phyloP scores from a whole-genome alignment of 768 basidiomycete species.

The Coprinellus micaceus region DNA sequence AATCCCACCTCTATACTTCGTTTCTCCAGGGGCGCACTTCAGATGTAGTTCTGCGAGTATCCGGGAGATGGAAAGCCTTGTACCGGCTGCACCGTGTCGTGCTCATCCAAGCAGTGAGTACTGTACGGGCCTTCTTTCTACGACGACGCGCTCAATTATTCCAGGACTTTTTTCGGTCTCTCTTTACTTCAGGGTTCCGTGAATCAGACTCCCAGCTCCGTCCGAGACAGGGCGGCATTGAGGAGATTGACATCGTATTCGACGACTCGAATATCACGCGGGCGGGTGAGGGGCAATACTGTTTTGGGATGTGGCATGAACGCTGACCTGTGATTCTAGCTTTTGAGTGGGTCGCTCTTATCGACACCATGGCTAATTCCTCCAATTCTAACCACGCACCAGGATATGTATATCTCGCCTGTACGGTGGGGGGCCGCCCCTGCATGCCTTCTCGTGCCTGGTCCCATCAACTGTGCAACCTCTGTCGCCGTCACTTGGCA shows the following conservation, averaged over 20 bases:
- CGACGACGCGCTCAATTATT: not conserved
- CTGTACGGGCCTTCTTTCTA: not conserved
- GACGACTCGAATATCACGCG: constrained; percentile 88
- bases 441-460: constrained; percentile 62
- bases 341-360: not conserved
- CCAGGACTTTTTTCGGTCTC: constrained; percentile 83
- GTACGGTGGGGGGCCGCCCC: constrained; percentile 79
- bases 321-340: too few relatives aligned
- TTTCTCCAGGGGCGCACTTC: constrained; percentile 70
- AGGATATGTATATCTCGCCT: constrained; percentile 84
- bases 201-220: constrained; percentile 48
- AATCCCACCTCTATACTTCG: constrained; percentile 72
- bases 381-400: constrained; percentile 7
- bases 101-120: constrained; percentile 75
- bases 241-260: constrained; percentile 67
- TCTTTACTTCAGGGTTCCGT: constrained; percentile 78
- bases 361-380: not conserved
- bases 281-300: constrained; percentile 50
- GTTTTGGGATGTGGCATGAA: too few relatives aligned
- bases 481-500: constrained; percentile 65
- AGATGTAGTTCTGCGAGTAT: constrained; percentile 72
- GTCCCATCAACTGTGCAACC: constrained; percentile 66
- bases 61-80: constrained; percentile 61
- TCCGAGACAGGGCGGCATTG: constrained; percentile 27
- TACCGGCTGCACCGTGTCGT: constrained; percentile 84